These are phyloP conservation scores for Nepenthes gracilis DNA, from an alignment of 148 eudicot genomes.

Conservation along the genomic window DNA sequence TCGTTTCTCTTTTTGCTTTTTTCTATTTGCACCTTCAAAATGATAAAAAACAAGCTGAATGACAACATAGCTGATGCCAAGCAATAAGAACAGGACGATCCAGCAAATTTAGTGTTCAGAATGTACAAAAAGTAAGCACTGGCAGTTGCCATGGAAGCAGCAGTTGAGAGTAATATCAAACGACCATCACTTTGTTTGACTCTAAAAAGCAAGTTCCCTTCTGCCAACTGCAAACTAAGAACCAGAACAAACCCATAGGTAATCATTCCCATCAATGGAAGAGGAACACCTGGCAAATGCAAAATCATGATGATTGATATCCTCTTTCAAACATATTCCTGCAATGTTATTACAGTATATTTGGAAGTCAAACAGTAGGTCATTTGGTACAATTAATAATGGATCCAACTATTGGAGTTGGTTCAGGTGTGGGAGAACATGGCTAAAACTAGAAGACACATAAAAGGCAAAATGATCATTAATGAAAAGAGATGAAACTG, in stretches of 20 bases:
- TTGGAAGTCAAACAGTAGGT: slow-evolving; percentile 8
- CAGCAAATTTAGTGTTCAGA: slow-evolving; percentile 54
- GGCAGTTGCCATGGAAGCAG: slow-evolving; percentile 87
- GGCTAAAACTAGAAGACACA: background rate
- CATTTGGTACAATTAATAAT: background rate
- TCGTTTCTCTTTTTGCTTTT: background rate
- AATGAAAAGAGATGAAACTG: background rate
- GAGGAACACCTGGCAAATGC: slow-evolving; percentile 80
- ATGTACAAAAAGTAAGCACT: slow-evolving; percentile 81
- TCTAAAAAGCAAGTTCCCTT: slow-evolving; percentile 38
- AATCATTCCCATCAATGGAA: slow-evolving; percentile 74
- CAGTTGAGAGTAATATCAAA: slow-evolving; percentile 44
- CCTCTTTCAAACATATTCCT: slow-evolving; percentile 17
- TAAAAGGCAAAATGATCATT: background rate
- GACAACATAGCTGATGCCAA: slow-evolving; percentile 63
- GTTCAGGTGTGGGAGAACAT: background rate
- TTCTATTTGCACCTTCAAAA: slow-evolving; percentile 40
- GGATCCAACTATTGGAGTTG: background rate
- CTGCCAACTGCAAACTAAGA: slow-evolving; percentile 52
- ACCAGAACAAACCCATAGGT: slow-evolving; percentile 67
- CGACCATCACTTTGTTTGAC: slow-evolving; percentile 50
- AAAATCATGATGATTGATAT: slow-evolving; percentile 23
- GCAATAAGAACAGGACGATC: slow-evolving; percentile 74
- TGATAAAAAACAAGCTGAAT: slow-evolving; percentile 60
- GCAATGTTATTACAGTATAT: slow-evolving; percentile 11